Evolutionary conservation across 345 rosid genomes (phyloP), one percentile per base, ranked within the genome.

Genomic region (Cochlearia excelsa): DNA sequence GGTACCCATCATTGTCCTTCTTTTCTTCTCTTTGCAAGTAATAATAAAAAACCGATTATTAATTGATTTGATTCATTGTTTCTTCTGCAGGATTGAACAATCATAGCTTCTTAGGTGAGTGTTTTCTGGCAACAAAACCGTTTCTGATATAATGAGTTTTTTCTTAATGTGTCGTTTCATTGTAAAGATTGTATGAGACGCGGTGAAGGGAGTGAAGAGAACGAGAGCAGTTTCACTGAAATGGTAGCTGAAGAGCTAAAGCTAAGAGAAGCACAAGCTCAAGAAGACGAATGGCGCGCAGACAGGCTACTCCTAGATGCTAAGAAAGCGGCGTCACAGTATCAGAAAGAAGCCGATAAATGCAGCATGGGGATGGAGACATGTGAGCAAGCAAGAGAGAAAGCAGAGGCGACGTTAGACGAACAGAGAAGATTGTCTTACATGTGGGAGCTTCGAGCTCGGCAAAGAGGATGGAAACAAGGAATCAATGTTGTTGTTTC

Each of bases 281-380:
- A 65, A 72, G 77, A 75, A 63, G 77, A 54, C 26, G 83, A 76
- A 52, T 71, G 73, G 63, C 74, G 53, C 1, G 80, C 80, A 26
- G 81, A 81, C 48, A 69, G 77, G 65, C 68, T 79, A 30, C 63
- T 84, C 39, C 41, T 84, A 39, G 90, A 84, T 46, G 86, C 87
- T 5, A 86, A 81, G 77, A 81, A 80, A 79, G 77, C 81, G 34
- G 74, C 89, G 5, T 83, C 82, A 8, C 84, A 86, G 65, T 86
- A 75, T 63, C 84, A 78, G 54, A 81, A 85, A 74, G 85, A 81
- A 44, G 85, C 87, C 31, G 93, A 81, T 57, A 85, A 83, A 59
- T 85, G 93, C 75, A 78, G 76, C 43, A 73, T 75, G 60, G 89
- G 89, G 26, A 80, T 85, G 83, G 85, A 80, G 66, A 85, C 89